phyloP scores from a whole-genome alignment of 306 rosid genomes.

The Cicer cuneatum region DNA sequence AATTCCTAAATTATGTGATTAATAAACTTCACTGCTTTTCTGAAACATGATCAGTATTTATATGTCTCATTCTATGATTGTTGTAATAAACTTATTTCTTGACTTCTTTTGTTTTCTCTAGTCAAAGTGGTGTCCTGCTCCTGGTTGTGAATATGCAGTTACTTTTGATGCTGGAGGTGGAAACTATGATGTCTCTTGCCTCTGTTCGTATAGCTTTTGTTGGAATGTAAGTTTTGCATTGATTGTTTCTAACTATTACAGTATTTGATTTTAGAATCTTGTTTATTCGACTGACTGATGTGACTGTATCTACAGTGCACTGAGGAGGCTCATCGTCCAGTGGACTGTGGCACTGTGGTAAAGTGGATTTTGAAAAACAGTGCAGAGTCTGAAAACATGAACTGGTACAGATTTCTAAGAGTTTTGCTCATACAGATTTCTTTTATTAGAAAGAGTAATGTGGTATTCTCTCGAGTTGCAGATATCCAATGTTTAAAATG shows the following conservation, averaged over 20 bases:
- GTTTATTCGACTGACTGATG: conserved; percentile 38
- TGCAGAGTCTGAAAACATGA: conserved; percentile 97
- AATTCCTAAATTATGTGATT: conserved; percentile 29
- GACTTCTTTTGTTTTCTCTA: conserved; percentile 44
- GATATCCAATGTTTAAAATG: not conserved
- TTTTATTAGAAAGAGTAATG: conserved; percentile 25
- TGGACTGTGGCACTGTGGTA: conserved; percentile 90
- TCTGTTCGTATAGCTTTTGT: conserved; percentile 88
- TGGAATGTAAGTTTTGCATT: conserved; percentile 69
- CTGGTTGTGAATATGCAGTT: conserved; percentile 92
- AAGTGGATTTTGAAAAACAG: conserved; percentile 96
- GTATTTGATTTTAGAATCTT: conserved; percentile 25
- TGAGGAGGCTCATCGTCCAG: conserved; percentile 98
- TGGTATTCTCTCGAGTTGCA: conserved; percentile 4
- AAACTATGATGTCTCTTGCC: conserved; percentile 91
- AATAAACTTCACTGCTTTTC: conserved; percentile 19
- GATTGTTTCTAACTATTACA: conserved; percentile 18
- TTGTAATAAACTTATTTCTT: conserved; percentile 23
- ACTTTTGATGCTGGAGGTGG: conserved; percentile 84
- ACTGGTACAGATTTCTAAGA: conserved; percentile 59
- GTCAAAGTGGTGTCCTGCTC: conserved; percentile 98
- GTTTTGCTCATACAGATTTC: conserved; percentile 25
- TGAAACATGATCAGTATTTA: conserved; percentile 13
- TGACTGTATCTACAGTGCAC: conserved; percentile 63
- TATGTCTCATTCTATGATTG: conserved; percentile 30